Conservation (phyloP, 2,329 filamentous ascomycete genomes). For the Magnaporthiopsis rhizophila region DNA sequence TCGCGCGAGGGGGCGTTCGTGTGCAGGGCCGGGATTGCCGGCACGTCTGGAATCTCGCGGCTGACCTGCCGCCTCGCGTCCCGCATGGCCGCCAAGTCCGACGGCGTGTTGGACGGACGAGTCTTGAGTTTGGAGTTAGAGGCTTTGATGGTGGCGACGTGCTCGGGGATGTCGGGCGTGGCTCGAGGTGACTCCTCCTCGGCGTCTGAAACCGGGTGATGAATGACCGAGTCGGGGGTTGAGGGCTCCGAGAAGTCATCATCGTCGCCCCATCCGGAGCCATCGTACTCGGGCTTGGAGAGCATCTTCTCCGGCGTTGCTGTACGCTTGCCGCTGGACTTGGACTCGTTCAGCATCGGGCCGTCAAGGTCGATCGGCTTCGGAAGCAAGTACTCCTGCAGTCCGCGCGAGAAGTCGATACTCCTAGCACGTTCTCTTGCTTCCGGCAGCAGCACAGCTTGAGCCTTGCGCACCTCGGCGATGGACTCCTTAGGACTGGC, state of each 20-base stretch:
- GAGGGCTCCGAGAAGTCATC: slow-evolving; percentile 53
- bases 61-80: slow-evolving; percentile 80
- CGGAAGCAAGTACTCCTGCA: slow-evolving; percentile 40
- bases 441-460: slow-evolving; percentile 11
- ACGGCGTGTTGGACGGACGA: slow-evolving; percentile 76
- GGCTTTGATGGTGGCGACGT: slow-evolving; percentile 80
- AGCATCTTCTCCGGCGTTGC: slow-evolving; percentile 40
- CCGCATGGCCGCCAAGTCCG: slow-evolving; percentile 77
- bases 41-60: slow-evolving; percentile 55
- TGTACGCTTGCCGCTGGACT: slow-evolving; percentile 32
- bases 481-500: no score
- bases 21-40: slow-evolving; percentile 54
- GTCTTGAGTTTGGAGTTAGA: slow-evolving; percentile 83
- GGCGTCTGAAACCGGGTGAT: slow-evolving; percentile 53
- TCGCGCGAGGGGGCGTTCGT: slow-evolving; percentile 46
- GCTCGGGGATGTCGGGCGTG: slow-evolving; percentile 66
- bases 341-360: slow-evolving; percentile 28
- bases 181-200: slow-evolving; percentile 30
- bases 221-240: slow-evolving; percentile 86
- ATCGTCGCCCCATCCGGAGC: slow-evolving; percentile 52
- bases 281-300: slow-evolving; percentile 56
- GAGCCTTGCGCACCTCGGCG: slow-evolving; percentile 13
- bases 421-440: slow-evolving; percentile 21
- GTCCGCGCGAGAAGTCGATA: slow-evolving; percentile 32
- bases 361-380: slow-evolving; percentile 28